Conservation (phyloP, 2,329 filamentous ascomycete species). For the Waltergamsia citrina region DNA sequence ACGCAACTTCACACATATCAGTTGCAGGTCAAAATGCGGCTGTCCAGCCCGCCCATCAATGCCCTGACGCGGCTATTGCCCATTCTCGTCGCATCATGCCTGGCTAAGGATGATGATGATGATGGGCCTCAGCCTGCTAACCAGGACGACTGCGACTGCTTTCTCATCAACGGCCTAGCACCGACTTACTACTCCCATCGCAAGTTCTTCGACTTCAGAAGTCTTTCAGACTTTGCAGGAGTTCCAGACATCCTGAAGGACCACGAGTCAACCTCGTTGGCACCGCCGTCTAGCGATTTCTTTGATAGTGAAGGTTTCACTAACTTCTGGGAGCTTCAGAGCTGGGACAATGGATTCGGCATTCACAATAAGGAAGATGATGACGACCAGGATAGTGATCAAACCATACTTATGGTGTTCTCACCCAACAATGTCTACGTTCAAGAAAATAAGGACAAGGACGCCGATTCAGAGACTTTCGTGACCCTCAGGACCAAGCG, state of each 20-base stretch:
- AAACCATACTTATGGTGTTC: slow-evolving; percentile 26
- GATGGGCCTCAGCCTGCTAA: neutral
- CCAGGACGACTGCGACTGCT: slow-evolving; percentile 31
- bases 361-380: no score
- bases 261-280: slow-evolving; percentile 16
- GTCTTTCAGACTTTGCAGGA: slow-evolving; percentile 26
- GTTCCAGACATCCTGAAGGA: slow-evolving; percentile 19
- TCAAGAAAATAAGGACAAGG: slow-evolving; percentile 26
- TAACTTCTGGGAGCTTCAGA: slow-evolving; percentile 25
- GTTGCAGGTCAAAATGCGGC: no score
- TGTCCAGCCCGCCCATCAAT: no score
- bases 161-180: slow-evolving; percentile 33
- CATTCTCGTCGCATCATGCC: neutral
- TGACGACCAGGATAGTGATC: slow-evolving; percentile 13
- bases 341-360: slow-evolving; percentile 27
- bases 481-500: slow-evolving; percentile 38
- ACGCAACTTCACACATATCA: no score
- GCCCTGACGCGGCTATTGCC: no score
- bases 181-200: slow-evolving; percentile 33
- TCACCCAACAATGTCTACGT: slow-evolving; percentile 36
- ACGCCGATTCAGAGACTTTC: slow-evolving; percentile 25
- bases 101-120: neutral
- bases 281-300: slow-evolving; percentile 24
- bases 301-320: slow-evolving; percentile 26
- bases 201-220: slow-evolving; percentile 40